Base-by-base conservation (phyloP, 345 rosid species). In the Aethionema arabicum region DNA sequence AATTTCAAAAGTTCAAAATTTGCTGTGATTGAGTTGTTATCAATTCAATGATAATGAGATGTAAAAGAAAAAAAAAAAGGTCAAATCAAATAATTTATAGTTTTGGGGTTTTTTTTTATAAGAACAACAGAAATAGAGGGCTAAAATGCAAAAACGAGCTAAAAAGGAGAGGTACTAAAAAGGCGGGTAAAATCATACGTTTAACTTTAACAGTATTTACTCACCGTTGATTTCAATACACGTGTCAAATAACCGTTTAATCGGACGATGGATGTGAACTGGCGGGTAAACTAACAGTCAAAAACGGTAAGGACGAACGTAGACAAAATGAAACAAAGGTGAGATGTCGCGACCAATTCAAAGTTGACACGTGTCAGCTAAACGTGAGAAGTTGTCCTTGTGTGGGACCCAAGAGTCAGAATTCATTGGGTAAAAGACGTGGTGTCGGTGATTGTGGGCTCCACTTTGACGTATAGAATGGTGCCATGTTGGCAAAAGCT, bases 361-460 rank as follows among this genome's bases (percentile, higher is more conserved):
- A 15, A 0, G 0, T 0, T 0, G 10, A 44, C 71, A 45, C 66
- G 61, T 66, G 75, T 8, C 43, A 44, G 6, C 16, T 4, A 33
- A 65, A 31, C 66, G 51, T 72, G 71, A 16, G 61, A 56, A 31
- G 27, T 38, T 35, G 66, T 37, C 44, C 51, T 46, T n/a, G 4
- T 2, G 32, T 59, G 48, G 75, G 75, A 44, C 75, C 71, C 51
- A 1, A n/a, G 0, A 63, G 32, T 42, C 21, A 51, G 51, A 44
- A 46, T 7, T 72, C 66, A 52, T 64, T 70, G 69, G 69, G 29
- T 36, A 39, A 66, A 58, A 60, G 57, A 72, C 67, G 72, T 60
- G 52, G 5, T 45, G 76, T 72, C 71, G 71, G 76, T 65, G 31
- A n/a, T 4, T 4, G 30, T 40, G 72, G 70, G 63, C 27, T 12